Conservation (phyloP, 1,284 basidiomycete species). For the Termitomyces sp. region DNA sequence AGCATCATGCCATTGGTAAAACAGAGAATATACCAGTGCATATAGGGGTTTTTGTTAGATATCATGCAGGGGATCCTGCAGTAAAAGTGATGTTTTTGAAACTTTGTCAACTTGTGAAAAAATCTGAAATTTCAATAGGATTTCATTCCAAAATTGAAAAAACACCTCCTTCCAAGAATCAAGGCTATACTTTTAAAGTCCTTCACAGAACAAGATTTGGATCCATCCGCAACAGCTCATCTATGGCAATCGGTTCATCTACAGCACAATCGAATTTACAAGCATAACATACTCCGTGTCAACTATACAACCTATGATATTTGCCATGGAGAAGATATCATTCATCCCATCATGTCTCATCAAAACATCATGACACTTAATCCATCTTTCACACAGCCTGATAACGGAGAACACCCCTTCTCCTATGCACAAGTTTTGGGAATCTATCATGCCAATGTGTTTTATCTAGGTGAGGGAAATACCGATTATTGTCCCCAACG, state of each 20-base stretch:
- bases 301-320: slow-evolving; percentile 8
- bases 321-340: slow-evolving; percentile 7
- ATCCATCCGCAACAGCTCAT: background rate
- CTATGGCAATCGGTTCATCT: background rate
- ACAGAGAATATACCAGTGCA: background rate
- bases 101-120: no score
- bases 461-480: slow-evolving; percentile 8
- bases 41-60: background rate
- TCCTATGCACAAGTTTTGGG: slow-evolving; percentile 13
- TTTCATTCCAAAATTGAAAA: slow-evolving; percentile 7
- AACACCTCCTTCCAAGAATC: slow-evolving; percentile 5
- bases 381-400: background rate
- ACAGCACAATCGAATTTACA: background rate
- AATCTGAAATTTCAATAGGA: background rate
- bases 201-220: background rate
- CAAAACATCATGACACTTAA: slow-evolving; percentile 10
- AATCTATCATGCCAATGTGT: slow-evolving; percentile 14
- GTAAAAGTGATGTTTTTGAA: background rate
- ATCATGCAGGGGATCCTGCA: background rate
- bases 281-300: slow-evolving; percentile 7
- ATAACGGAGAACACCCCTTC: background rate
- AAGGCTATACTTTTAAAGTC: background rate
- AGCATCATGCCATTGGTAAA: background rate
- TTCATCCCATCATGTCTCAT: slow-evolving; percentile 5
- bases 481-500: no score